Evolutionary conservation across 2,329 filamentous ascomycete species (phyloP).

Genomic region (Trichoderma sp.): DNA sequence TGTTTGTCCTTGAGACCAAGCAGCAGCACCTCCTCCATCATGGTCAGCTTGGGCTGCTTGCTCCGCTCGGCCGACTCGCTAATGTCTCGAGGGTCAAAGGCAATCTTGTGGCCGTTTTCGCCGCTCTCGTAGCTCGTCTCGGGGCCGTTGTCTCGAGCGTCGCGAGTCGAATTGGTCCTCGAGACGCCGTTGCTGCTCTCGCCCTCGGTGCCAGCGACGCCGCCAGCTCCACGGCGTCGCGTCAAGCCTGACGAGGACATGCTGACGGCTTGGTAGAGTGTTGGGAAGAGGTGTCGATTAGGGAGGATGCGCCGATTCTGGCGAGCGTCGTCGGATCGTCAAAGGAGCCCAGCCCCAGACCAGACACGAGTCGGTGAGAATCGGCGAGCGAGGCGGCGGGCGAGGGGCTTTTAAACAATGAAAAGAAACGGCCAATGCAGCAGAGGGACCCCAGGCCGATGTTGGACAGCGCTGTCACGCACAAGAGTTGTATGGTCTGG

Average conservation of each 20-base stretch:
- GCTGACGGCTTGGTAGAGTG: constrained; percentile 27
- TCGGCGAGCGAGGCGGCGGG: not conserved
- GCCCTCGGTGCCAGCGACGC: constrained; percentile 53
- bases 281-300: not conserved
- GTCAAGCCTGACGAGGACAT: constrained; percentile 54
- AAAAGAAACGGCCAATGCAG: not conserved
- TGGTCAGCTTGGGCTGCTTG: constrained; percentile 96
- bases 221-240: constrained; percentile 65
- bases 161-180: constrained; percentile 55
- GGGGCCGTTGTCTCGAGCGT: constrained; percentile 53
- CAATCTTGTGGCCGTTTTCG: constrained; percentile 98
- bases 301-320: constrained; percentile 10
- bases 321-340: constrained; percentile 12
- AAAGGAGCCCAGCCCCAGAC: constrained; percentile 5
- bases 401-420: not conserved
- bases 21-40: constrained; percentile 97
- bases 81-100: constrained; percentile 94
- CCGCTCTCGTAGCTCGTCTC: constrained; percentile 86
- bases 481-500: constrained; percentile 7
- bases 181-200: constrained; percentile 56
- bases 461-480: constrained; percentile 4
- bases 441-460: constrained; percentile 1
- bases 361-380: constrained; percentile 16
- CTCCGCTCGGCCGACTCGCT: constrained; percentile 93
- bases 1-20: constrained; percentile 98